Base-by-base conservation (phyloP, 306 rosid genomes). In the Pyrus betulifolia region DNA sequence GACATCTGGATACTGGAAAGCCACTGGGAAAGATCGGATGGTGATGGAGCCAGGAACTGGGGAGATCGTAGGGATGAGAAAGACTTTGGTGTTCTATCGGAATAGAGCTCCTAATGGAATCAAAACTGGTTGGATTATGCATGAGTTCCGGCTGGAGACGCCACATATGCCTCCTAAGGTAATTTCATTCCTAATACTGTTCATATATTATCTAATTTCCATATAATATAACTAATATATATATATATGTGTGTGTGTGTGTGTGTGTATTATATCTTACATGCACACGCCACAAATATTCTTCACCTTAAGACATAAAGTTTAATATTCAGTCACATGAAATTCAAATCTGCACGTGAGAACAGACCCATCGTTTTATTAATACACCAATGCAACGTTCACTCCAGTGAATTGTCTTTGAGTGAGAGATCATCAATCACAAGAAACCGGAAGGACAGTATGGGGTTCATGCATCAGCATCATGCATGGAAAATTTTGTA, bases 91-190 rank as follows among this genome's bases (percentile, higher is more conserved):
- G 86, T 95, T 95, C 85, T 95, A 95, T 30, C 71, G 82, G 77
- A 90, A 92, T 78, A 83, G 98, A 72, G 98, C 98, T 70, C 98
- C 98, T 1, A 95, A 90, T 76, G 98, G 98, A 14, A 87, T 95
- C 81, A 95, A 95, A 85, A 85, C 96, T 1, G 96, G 97, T 35
- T 95, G 98, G 98, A 95, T 95, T 71, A 96, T 96, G 99, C 99
- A 96, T 46, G 99, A 96, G 86, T 96, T 92, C 84, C 89, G 99
- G 6, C 79, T 96, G 74, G 99, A 96, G 89, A 90, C 99, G 84
- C 98, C 97, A 84, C 98, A 96, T 72, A 83, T 87, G 93, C 98
- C 96, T 49, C 99, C 99, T 25, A 96, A 95, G 99, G 99, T 95
- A 69, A 40, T 58, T 76, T 33, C 30, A 6, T 28, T 33, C 25